Evolutionary conservation across 2,329 filamentous ascomycete genomes (phyloP).

Genomic region (Penicillium capsulatum): DNA sequence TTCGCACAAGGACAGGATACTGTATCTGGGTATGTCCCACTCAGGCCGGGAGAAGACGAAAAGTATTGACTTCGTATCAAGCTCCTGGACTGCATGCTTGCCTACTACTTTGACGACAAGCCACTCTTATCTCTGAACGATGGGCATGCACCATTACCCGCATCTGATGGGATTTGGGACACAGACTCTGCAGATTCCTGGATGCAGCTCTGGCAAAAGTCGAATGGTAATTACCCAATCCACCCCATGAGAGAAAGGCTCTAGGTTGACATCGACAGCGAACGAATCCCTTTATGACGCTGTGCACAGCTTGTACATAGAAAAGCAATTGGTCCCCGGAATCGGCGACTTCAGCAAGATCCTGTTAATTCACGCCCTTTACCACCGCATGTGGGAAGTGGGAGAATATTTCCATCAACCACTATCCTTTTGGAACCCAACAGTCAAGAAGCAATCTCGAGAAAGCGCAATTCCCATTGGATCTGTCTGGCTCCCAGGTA

Average conservation of each 20-base stretch:
- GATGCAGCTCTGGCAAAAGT: conserved; percentile 25
- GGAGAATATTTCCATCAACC: conserved; percentile 44
- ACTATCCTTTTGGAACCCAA: conserved; percentile 46
- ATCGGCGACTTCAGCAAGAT: conserved; percentile 50
- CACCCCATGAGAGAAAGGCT: background rate
- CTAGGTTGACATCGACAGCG: conserved; percentile 11
- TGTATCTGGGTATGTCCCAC: conserved; percentile 41
- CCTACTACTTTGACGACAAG: conserved; percentile 37
- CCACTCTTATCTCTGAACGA: conserved; percentile 40
- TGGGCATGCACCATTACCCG: conserved; percentile 39
- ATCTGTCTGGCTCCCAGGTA: conserved; percentile 47
- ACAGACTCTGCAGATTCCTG: conserved; percentile 33
- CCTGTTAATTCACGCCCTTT: conserved; percentile 50
- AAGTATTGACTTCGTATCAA: conserved; percentile 9
- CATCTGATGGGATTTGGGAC: conserved; percentile 42
- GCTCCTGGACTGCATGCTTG: conserved; percentile 43
- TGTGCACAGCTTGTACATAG: conserved; percentile 47
- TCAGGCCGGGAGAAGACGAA: background rate
- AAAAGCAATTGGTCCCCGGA: conserved; percentile 44
- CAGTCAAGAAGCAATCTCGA: conserved; percentile 38
- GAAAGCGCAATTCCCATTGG: conserved; percentile 32
- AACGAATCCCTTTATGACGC: conserved; percentile 41
- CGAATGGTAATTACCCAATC: conserved; percentile 16
- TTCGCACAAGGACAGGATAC: conserved; percentile 39
- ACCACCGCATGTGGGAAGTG: conserved; percentile 49